These are phyloP conservation scores for Sistotremastrum niveocremeum DNA, from an alignment of 768 basidiomycete species.

Conservation along the genomic window DNA sequence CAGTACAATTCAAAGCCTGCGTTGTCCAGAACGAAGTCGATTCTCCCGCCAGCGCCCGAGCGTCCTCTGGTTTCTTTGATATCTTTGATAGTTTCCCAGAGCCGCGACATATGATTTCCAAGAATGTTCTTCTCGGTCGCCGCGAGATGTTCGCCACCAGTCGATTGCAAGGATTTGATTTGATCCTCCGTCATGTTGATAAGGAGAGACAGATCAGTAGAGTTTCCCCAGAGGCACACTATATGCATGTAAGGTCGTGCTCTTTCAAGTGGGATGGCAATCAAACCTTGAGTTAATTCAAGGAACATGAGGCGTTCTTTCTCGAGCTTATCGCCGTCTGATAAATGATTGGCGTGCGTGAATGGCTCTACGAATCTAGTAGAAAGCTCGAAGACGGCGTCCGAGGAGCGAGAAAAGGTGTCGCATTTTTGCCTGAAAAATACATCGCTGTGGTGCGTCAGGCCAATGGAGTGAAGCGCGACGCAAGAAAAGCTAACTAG, in stretches of 20 bases:
- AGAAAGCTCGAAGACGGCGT: conserved; percentile 90
- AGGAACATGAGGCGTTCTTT: conserved; percentile 77
- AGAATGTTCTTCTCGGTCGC: conserved; percentile 95
- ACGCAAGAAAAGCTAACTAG: conserved; percentile 31
- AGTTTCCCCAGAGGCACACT: conserved; percentile 97
- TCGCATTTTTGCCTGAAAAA: conserved; percentile 48
- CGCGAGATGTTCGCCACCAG: conserved; percentile 88
- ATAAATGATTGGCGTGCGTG: conserved; percentile 40
- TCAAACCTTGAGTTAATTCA: conserved; percentile 78
- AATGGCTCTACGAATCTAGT: conserved; percentile 83
- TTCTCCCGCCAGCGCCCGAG: conserved; percentile 55
- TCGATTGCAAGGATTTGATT: conserved; percentile 91
- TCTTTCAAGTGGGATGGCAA: neutral
- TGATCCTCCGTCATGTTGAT: conserved; percentile 99
- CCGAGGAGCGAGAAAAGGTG: conserved; percentile 83
- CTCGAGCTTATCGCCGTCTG: conserved; percentile 45
- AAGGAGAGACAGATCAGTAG: conserved; percentile 85
- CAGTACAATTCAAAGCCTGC: conserved; percentile 85
- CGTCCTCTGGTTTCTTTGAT: conserved; percentile 23
- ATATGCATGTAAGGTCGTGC: neutral
- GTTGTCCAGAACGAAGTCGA: conserved; percentile 77
- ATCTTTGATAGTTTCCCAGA: conserved; percentile 65
- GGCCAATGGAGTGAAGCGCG: neutral
- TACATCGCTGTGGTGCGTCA: conserved; percentile 5
- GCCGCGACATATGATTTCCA: conserved; percentile 60